Conservation (phyloP, 106 monocot species). For the Dioscorea zingiberensis region DNA sequence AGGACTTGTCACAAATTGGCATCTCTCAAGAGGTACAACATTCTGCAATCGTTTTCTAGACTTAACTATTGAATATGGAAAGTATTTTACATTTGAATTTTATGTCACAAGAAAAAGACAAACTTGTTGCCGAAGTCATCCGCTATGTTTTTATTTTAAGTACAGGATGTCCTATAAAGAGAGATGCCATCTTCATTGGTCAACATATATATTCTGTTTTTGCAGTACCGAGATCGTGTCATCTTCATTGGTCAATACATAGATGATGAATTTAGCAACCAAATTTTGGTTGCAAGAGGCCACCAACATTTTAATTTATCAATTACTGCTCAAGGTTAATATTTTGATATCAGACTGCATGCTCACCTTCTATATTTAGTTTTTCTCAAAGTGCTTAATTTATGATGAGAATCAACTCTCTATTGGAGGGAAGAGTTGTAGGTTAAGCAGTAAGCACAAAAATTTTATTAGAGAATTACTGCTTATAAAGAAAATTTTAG, state of each 20-base stretch:
- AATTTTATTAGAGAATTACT: no score
- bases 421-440: no score
- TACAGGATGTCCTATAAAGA: constrained; percentile 82
- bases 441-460: no score
- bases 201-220: background rate
- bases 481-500: no score
- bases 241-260: constrained; percentile 87
- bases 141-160: constrained; percentile 79
- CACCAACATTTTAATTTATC: no score
- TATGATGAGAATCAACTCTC: no score
- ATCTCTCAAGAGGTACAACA: constrained; percentile 38
- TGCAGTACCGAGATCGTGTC: constrained; percentile 88
- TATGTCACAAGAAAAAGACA: constrained; percentile 75
- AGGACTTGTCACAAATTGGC: constrained; percentile 45
- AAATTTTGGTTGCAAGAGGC: constrained; percentile 76
- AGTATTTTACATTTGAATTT: background rate
- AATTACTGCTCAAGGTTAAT: no score
- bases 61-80: background rate
- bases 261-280: constrained; percentile 85
- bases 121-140: constrained; percentile 90
- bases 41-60: background rate
- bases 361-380: no score
- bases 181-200: constrained; percentile 31
- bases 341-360: no score
- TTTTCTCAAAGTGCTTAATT: no score